Percentiles rank a stretch among this genome's conserved stretches.
Conservation (phyloP, 495 filamentous ascomycete species). For the Hypoxylon cercidicola region DNA sequence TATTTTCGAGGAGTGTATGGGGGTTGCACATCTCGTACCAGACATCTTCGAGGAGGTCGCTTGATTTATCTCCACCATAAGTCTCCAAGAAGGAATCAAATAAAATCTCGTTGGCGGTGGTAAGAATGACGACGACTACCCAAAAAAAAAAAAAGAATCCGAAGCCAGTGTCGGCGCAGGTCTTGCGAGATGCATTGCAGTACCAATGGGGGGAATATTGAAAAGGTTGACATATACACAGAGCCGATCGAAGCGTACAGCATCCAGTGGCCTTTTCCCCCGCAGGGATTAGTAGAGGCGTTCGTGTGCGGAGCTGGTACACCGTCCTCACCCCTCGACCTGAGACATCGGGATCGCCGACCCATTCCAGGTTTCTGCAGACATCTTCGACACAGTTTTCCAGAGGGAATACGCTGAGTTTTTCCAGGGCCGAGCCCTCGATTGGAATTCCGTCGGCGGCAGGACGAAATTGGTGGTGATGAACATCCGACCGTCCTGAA, state of each 20-base stretch:
- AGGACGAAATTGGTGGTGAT: background rate
- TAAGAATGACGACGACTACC: conserved; percentile 5
- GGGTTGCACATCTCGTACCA: conserved; percentile 17
- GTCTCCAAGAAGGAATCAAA: conserved; percentile 7
- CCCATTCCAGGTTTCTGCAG: conserved; percentile 18
- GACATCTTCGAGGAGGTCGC: conserved; percentile 2
- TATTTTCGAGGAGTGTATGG: background rate
- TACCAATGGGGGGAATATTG: conserved; percentile 15
- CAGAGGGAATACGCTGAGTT: conserved; percentile 2
- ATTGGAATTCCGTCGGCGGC: background rate
- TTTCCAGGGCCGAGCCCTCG: background rate
- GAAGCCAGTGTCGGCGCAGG: conserved; percentile 23
- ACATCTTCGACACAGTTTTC: conserved; percentile 3
- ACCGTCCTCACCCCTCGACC: conserved; percentile 17
- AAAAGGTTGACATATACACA: conserved; percentile 27
- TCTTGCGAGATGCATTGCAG: conserved; percentile 11
- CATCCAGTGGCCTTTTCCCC: conserved; percentile 15
- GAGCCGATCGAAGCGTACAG: conserved; percentile 20
- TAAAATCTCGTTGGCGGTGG: conserved; percentile 15
- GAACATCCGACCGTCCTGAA: background rate
- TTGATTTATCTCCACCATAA: background rate
- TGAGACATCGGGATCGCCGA: conserved; percentile 20
- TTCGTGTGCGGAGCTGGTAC: background rate
- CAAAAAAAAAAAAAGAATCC: conserved; percentile 15
- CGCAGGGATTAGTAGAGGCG: background rate